A percentile compares a stretch with the other conserved stretches of the same genome.
These are phyloP conservation scores for Suhomyces atakaporum DNA, from an alignment of 1,139 yeast genomes.

Conservation along the genomic window DNA sequence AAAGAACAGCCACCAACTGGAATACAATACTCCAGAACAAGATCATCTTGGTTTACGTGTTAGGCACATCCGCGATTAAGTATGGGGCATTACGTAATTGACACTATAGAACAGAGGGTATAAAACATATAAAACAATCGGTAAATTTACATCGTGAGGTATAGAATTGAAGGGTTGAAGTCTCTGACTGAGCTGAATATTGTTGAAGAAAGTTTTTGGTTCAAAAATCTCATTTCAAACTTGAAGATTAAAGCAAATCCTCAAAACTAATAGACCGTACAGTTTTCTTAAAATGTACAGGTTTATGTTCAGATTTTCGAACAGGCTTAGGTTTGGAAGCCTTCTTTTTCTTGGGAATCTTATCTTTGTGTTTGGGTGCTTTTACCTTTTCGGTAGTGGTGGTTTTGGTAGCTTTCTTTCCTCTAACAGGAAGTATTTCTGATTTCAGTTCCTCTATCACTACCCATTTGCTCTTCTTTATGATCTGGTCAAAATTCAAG, in stretches of 20 bases:
- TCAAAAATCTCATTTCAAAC: no score
- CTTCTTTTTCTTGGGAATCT: not conserved
- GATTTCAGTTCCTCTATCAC: not conserved
- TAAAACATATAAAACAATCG: not conserved
- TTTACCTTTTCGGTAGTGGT: not conserved
- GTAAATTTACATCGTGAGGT: no score
- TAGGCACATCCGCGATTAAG: no score
- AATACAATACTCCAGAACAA: not conserved
- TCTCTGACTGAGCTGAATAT: no score
- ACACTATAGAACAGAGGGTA: conserved; percentile 4
- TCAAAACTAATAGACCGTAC: conserved; percentile 22
- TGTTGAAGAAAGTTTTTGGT: no score
- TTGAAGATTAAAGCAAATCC: conserved; percentile 20
- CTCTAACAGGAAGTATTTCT: conserved; percentile 1
- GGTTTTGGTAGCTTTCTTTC: conserved; percentile 1
- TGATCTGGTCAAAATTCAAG: conserved; percentile 27
- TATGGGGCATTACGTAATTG: no score
- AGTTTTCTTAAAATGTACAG: conserved; percentile 15
- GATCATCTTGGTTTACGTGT: not conserved
- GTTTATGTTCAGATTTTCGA: conserved; percentile 1
- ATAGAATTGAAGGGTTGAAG: no score
- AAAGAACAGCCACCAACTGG: not conserved
- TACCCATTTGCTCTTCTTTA: conserved; percentile 21
- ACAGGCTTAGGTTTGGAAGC: conserved; percentile 3
- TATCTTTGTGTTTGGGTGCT: not conserved